Evolutionary conservation across 345 rosid species (phyloP), one percentile per base, ranked within the genome.

Genomic region (Eutrema japonicum): DNA sequence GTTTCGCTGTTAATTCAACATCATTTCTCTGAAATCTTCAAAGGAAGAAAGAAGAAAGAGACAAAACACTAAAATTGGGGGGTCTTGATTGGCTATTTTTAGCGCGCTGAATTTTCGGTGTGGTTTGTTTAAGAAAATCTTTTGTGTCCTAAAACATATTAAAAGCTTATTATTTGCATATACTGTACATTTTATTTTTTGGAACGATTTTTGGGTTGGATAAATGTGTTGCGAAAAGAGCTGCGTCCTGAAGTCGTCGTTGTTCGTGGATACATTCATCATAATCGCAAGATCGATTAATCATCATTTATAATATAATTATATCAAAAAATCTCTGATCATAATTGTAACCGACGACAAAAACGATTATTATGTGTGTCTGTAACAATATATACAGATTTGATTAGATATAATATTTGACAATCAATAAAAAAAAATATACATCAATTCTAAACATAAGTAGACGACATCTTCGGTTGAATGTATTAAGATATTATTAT

Each of bases 81-180:
- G 69, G 43, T 35, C 8, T 47, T 42, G 40, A 49, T 68, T 35
- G 58, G 51, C 70, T 68, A 68, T 52, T 53, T 75, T 35, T 75
- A 74, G 65, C 74, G 42, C 58, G 74, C 79, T 54, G 43, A 62
- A 54, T 37, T 76, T 53, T 76, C 52, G 79, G 68, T 53, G 3
- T 61, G 6, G 58, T 68, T 68, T 51, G 70, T 75, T 74, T 68
- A 45, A 52, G 56, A 43, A 48, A 33, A 59, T 68, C 55, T 61
- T 68, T 73, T 36, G 45, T 66, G 72, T 73, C 46, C 26, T 46
- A 5, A 14, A 35, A 42, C 36, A 43, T 47, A 35, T 50, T 50
- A 26, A 26, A 45, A 37, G 6, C 32, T 60, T 59, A 11, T 37
- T 38, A 2, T 38, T 22, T 22, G 26, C 26, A 22, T 53, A 43